These are phyloP conservation scores for Spiraea crenata DNA, from an alignment of 331 rosid species.

Conservation along the genomic window DNA sequence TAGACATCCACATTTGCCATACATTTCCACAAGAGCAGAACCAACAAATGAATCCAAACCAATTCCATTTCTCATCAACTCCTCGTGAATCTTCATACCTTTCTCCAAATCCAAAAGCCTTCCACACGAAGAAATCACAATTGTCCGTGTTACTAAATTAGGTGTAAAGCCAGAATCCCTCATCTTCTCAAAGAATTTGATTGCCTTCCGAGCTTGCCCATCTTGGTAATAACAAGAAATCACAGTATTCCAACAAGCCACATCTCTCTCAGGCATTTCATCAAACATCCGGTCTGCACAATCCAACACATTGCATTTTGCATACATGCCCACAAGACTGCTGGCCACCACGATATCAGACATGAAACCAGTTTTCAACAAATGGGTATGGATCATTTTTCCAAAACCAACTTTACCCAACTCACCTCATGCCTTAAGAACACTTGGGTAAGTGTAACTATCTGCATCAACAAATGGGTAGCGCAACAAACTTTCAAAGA, in stretches of 20 bases:
- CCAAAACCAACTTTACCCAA: slow-evolving; percentile 44
- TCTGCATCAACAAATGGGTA: slow-evolving; percentile 46
- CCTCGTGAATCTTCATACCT: slow-evolving; percentile 65
- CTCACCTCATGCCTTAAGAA: slow-evolving; percentile 72
- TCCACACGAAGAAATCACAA: slow-evolving; percentile 58
- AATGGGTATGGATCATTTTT: slow-evolving; percentile 43
- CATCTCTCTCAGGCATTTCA: slow-evolving; percentile 73
- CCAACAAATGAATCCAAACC: slow-evolving; percentile 43
- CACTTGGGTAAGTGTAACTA: slow-evolving; percentile 67
- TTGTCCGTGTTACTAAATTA: slow-evolving; percentile 52
- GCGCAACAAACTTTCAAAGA: slow-evolving; percentile 37
- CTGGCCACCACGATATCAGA: slow-evolving; percentile 62
- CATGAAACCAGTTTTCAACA: slow-evolving; percentile 53
- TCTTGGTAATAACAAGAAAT: slow-evolving; percentile 73
- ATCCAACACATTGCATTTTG: slow-evolving; percentile 51
- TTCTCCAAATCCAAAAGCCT: slow-evolving; percentile 65
- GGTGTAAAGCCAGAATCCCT: slow-evolving; percentile 56
- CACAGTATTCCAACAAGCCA: slow-evolving; percentile 75
- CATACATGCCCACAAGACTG: slow-evolving; percentile 62
- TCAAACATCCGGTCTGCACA: slow-evolving; percentile 54
- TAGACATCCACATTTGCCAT: slow-evolving; percentile 74
- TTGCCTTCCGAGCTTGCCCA: slow-evolving; percentile 49
- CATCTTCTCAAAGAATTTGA: slow-evolving; percentile 55
- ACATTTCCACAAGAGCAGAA: slow-evolving; percentile 82
- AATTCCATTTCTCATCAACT: slow-evolving; percentile 37